Evolutionary conservation across 192 early-diverging fungal species (phyloP).

Genomic region (Rhizophagus clarus): DNA sequence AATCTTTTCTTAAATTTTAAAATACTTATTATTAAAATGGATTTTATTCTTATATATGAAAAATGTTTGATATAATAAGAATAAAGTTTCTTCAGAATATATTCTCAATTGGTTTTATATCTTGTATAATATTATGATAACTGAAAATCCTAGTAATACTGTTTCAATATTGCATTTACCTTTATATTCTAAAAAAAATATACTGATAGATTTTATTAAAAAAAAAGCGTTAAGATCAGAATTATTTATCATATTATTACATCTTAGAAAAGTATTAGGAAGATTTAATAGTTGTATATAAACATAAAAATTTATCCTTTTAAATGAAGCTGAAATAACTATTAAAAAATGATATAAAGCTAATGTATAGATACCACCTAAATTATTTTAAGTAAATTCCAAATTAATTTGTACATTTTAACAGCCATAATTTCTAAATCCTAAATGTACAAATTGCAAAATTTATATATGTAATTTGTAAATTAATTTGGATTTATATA

Average conservation of each 20-base stretch:
- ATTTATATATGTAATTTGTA: no score
- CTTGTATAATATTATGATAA: neutral
- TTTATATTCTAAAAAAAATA: neutral
- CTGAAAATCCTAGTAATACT: no score
- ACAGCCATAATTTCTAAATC: no score
- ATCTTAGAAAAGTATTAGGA: conserved; percentile 22
- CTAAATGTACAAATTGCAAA: no score
- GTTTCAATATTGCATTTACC: no score
- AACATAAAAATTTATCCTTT: neutral
- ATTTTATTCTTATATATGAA: conserved; percentile 22
- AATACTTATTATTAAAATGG: neutral
- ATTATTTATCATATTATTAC: conserved; percentile 1
- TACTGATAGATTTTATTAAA: conserved; percentile 12
- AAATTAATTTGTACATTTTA: no score
- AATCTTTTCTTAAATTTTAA: neutral
- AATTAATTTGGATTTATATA: no score
- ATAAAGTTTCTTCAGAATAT: neutral
- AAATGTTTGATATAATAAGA: neutral
- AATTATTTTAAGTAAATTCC: no score
- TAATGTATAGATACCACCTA: no score
- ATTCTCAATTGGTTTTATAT: conserved; percentile 10
- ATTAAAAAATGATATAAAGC: no score
- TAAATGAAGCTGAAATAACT: conserved; percentile 4
- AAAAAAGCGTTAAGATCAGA: neutral
- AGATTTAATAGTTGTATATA: conserved; percentile 22